Evolutionary conservation across 1,284 basidiomycete genomes (phyloP).

Genomic region (Sporisorium iseilematis-ciliati): DNA sequence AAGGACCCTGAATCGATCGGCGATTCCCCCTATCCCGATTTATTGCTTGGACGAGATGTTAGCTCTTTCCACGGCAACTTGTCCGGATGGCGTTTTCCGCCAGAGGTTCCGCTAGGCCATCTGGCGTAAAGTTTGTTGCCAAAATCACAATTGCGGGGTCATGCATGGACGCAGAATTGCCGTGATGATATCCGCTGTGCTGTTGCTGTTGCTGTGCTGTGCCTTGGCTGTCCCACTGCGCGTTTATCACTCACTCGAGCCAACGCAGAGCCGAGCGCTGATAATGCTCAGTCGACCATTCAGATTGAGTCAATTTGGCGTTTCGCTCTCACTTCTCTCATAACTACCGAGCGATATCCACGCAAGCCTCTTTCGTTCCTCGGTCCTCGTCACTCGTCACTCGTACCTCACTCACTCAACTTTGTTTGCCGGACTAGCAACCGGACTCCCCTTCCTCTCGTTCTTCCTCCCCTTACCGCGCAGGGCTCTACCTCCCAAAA

Average conservation of each 20-base stretch:
- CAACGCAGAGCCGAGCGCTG: conserved; percentile 1
- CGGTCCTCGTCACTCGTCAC: background rate
- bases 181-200: conserved; percentile 27
- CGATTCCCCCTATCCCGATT: background rate
- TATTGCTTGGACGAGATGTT: no score
- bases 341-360: conserved; percentile 2
- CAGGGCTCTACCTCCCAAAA: background rate
- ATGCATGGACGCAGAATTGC: conserved; percentile 11
- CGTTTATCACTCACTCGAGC: no score
- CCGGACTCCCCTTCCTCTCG: conserved; percentile 15
- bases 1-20: conserved; percentile 24
- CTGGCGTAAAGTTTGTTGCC: conserved; percentile 36
- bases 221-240: no score
- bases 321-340: background rate
- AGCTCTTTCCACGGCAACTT: conserved; percentile 13
- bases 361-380: no score
- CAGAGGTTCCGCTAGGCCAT: conserved; percentile 38
- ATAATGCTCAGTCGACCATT: conserved; percentile 12
- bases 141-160: no score
- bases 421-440: conserved; percentile 40
- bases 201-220: no score
- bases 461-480: background rate
- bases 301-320: conserved; percentile 32
- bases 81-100: conserved; percentile 22
- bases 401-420: background rate